Percentiles rank a stretch among this genome's conserved stretches.
phyloP scores from a whole-genome alignment of 768 basidiomycete species.

The Melanogaster broomeanus region DNA sequence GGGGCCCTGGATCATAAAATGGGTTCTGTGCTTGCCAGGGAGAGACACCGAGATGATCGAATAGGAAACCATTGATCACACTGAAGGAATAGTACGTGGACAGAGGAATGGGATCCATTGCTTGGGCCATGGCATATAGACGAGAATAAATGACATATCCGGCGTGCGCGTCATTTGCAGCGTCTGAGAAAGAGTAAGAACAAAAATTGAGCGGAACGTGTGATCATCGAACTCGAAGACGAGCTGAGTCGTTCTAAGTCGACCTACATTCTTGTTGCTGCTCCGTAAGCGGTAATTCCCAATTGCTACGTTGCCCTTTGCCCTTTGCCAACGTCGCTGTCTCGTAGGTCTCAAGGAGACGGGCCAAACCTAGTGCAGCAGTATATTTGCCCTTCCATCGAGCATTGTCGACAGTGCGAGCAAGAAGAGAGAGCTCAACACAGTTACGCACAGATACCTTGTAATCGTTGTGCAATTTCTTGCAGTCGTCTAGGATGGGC shows the following conservation, averaged over 20 bases:
- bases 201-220: conserved; percentile 4
- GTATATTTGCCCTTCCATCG: conserved; percentile 74
- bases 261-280: conserved; percentile 63
- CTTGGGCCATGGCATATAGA: conserved; percentile 44
- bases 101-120: conserved; percentile 33
- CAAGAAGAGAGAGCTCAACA: conserved; percentile 71
- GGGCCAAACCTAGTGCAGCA: conserved; percentile 60
- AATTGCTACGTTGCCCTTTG: conserved; percentile 64
- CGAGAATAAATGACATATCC: conserved; percentile 54
- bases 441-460: conserved; percentile 48
- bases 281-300: conserved; percentile 53
- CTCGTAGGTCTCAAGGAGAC: conserved; percentile 64
- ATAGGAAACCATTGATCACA: conserved; percentile 45
- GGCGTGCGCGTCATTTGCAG: conserved; percentile 70
- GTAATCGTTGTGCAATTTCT: conserved; percentile 57
- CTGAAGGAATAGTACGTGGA: conserved; percentile 60
- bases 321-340: conserved; percentile 56
- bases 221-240: background rate
- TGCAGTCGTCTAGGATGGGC: conserved; percentile 55
- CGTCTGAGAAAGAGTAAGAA: conserved; percentile 47
- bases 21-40: conserved; percentile 65
- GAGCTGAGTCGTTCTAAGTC: too few relatives aligned
- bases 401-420: conserved; percentile 66
- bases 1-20: conserved; percentile 71
- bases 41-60: conserved; percentile 34